Percentiles rank a stretch among this genome's conserved stretches.
These are phyloP conservation scores for Saturnispora kantuleensis DNA, from an alignment of 805 yeast genomes.

Conservation along the genomic window DNA sequence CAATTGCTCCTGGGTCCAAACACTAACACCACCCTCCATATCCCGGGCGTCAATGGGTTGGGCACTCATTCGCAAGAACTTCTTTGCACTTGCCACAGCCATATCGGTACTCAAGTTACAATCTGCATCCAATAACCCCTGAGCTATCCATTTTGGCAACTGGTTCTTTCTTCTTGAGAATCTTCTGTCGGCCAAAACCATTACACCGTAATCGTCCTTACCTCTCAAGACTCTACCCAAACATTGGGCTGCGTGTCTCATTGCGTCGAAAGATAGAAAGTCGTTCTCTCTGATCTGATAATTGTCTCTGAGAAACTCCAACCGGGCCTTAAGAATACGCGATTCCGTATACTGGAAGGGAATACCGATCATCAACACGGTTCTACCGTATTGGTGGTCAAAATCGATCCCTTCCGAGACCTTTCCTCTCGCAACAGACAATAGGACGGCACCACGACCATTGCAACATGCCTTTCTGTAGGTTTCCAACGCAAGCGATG, in stretches of 20 bases:
- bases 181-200: constrained; percentile 95
- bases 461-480: constrained; percentile 93
- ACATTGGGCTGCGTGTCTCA: constrained; percentile 99
- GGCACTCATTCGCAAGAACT: constrained; percentile 84
- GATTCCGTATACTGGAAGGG: constrained; percentile 99
- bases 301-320: constrained; percentile 88
- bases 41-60: constrained; percentile 87
- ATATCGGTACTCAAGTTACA: constrained; percentile 89
- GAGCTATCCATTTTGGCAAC: constrained; percentile 95
- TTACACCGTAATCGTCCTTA: constrained; percentile 96
- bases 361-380: constrained; percentile 97
- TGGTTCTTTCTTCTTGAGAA: constrained; percentile 80
- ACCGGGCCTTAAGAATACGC: constrained; percentile 85
- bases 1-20: constrained; percentile 75
- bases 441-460: constrained; percentile 93
- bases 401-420: constrained; percentile 99
- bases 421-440: constrained; percentile 98
- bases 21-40: constrained; percentile 80
- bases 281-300: constrained; percentile 90
- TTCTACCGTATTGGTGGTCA: constrained; percentile 95
- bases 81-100: constrained; percentile 92
- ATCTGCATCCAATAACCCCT: constrained; percentile 86
- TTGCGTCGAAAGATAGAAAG: constrained; percentile 94
- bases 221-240: constrained; percentile 95
- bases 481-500: constrained; percentile 89